phyloP scores from a whole-genome alignment of 1,284 basidiomycete species.

The Cryptococcus wingfieldii region DNA sequence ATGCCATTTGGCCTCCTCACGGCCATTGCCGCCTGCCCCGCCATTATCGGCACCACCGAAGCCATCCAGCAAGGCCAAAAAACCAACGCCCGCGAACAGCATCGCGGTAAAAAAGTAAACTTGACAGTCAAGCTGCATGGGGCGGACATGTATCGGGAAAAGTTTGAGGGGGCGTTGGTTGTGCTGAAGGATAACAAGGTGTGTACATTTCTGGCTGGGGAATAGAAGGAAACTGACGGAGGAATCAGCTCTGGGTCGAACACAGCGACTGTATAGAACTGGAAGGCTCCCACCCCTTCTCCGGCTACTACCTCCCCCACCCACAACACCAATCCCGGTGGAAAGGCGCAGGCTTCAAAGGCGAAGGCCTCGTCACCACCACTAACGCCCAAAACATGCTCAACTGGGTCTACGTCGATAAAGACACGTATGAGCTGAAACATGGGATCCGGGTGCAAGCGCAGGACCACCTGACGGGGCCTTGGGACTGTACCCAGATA shows the following conservation, averaged over 20 bases:
- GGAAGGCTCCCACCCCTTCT: conserved; percentile 12
- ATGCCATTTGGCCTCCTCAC: conserved; percentile 19
- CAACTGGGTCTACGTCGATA: conserved; percentile 21
- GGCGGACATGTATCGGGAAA: conserved; percentile 7
- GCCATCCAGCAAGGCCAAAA: conserved; percentile 18
- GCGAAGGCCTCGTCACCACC: conserved; percentile 19
- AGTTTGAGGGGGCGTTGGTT: conserved; percentile 16
- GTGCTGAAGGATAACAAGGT: conserved; percentile 18
- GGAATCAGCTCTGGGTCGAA: conserved; percentile 13
- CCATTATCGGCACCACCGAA: conserved; percentile 20
- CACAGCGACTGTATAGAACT: conserved; percentile 9
- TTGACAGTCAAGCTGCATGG: conserved; percentile 11
- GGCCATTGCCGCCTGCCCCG: conserved; percentile 19
- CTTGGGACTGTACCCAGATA: conserved; percentile 16
- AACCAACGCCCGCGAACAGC: conserved; percentile 15
- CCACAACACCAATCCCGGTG: conserved; percentile 16
- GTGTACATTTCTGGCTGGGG: not conserved
- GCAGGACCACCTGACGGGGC: conserved; percentile 9
- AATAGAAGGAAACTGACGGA: not conserved
- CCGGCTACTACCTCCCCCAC: conserved; percentile 20
- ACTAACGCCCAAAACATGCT: conserved; percentile 17
- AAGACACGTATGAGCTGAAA: conserved; percentile 14
- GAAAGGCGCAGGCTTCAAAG: conserved; percentile 18
- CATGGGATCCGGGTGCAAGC: conserved; percentile 12
- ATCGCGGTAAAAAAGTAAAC: conserved; percentile 17